Evolutionary conservation across 192 early-diverging fungal species (phyloP).

Genomic region (Kickxella alabastrina): DNA sequence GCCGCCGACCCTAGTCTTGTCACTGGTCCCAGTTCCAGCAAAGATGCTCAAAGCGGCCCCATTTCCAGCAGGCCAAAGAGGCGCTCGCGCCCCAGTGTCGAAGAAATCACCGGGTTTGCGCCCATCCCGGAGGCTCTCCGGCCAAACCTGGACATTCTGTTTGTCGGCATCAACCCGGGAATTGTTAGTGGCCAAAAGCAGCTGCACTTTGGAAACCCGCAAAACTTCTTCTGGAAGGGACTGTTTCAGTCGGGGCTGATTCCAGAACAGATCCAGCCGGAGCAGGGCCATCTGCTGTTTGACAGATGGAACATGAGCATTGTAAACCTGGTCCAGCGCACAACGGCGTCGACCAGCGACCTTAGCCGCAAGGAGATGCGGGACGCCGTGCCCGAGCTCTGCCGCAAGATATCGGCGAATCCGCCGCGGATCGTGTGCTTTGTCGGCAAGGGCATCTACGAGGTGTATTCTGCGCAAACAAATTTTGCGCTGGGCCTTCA

Average conservation of each 20-base stretch:
- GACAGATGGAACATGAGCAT: conserved; percentile 58
- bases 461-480: conserved; percentile 50
- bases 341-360: conserved; percentile 55
- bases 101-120: conserved; percentile 19
- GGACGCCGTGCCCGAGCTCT: conserved; percentile 57
- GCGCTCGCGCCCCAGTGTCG: conserved; percentile 1
- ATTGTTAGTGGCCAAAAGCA: conserved; percentile 54
- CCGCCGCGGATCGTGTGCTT: conserved; percentile 63
- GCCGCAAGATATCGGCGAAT: conserved; percentile 58
- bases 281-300: conserved; percentile 54
- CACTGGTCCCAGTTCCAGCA: no score
- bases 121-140: conserved; percentile 46
- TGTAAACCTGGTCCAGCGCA: conserved; percentile 61
- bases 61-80: background rate
- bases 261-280: conserved; percentile 46
- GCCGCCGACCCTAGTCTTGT: no score
- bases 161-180: conserved; percentile 74
- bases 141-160: conserved; percentile 55
- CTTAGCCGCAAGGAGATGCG: conserved; percentile 58
- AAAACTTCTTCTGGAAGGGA: conserved; percentile 73
- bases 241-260: conserved; percentile 60
- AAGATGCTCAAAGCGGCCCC: no score
- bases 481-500: conserved; percentile 45
- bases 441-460: conserved; percentile 67
- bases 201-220: conserved; percentile 67